These are phyloP conservation scores for Baorangia bicolor DNA, from an alignment of 768 basidiomycete genomes.

Conservation along the genomic window DNA sequence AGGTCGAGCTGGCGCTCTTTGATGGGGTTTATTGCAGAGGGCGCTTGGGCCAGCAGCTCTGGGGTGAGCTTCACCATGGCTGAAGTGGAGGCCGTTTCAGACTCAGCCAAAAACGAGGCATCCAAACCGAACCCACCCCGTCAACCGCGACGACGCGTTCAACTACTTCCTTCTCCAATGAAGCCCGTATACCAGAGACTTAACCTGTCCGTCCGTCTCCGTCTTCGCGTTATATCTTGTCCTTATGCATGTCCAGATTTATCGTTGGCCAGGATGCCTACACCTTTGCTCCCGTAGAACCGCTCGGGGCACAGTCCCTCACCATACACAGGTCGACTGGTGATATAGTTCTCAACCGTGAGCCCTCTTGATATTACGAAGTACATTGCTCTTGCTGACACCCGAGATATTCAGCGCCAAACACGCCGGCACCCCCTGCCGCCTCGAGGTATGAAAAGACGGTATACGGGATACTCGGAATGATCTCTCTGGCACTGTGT, in stretches of 20 bases:
- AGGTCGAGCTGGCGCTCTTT: conserved; percentile 92
- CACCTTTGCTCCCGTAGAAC: conserved; percentile 70
- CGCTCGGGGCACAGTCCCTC: conserved; percentile 60
- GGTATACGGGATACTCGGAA: conserved; percentile 73
- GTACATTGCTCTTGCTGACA: background rate
- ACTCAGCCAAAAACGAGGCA: conserved; percentile 33
- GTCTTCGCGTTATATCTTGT: conserved; percentile 7
- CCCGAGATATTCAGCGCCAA: conserved; percentile 42
- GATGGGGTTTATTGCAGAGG: conserved; percentile 74
- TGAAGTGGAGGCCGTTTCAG: conserved; percentile 31
- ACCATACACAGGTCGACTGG: conserved; percentile 74
- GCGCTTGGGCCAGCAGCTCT: conserved; percentile 82
- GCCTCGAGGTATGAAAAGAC: conserved; percentile 61
- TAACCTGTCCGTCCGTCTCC: conserved; percentile 50
- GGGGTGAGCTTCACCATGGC: conserved; percentile 88
- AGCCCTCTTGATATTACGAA: conserved; percentile 21
- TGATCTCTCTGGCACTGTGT: conserved; percentile 78
- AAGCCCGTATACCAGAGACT: conserved; percentile 70
- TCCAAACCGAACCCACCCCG: background rate
- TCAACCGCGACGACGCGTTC: conserved; percentile 13
- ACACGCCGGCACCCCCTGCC: conserved; percentile 49
- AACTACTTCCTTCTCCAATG: conserved; percentile 43
- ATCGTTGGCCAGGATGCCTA: conserved; percentile 71
- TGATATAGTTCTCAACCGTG: conserved; percentile 70
- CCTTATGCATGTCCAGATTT: conserved; percentile 44